phyloP scores from a whole-genome alignment of 1,139 yeast genomes.

The Taphrina wiesneri region DNA sequence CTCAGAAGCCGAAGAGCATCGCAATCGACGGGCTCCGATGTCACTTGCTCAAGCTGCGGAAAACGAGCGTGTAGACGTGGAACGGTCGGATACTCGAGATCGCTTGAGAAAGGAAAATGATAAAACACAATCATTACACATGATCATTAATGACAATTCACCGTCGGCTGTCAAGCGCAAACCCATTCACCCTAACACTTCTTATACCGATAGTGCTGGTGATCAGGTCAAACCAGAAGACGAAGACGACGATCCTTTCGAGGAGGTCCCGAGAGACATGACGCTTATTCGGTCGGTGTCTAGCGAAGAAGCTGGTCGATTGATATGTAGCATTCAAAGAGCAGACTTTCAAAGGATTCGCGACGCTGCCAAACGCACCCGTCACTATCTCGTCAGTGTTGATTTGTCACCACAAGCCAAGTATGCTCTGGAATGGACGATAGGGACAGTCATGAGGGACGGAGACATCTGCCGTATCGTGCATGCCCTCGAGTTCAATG shows the following conservation, averaged over 20 bases:
- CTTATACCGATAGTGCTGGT: constrained; percentile 10
- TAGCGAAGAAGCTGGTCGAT: constrained; percentile 54
- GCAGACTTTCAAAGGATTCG: constrained; percentile 57
- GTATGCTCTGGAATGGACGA: constrained; percentile 85
- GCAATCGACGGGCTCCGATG: constrained; percentile 11
- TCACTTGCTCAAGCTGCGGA: constrained; percentile 32
- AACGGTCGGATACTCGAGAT: constrained; percentile 21
- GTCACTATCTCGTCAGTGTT: constrained; percentile 69
- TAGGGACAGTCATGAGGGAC: constrained; percentile 82
- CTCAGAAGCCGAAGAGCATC: constrained; percentile 44
- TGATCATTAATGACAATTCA: constrained; percentile 23
- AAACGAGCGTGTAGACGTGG: constrained; percentile 26
- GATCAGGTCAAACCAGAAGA: constrained; percentile 6
- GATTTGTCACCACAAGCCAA: constrained; percentile 83
- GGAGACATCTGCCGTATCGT: constrained; percentile 80
- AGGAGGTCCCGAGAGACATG: constrained; percentile 52
- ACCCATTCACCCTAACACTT: constrained; percentile 25
- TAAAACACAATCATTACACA: neutral
- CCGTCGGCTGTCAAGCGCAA: constrained; percentile 23
- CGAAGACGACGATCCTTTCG: constrained; percentile 21
- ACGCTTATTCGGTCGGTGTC: constrained; percentile 54
- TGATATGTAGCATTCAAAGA: constrained; percentile 68
- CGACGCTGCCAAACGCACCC: constrained; percentile 57
- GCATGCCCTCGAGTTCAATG: constrained; percentile 67
- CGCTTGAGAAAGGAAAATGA: constrained; percentile 11